Evolutionary conservation across 1,139 yeast genomes (phyloP), one percentile per base, ranked within the genome.

Genomic region (Arxiozyma telluris): DNA sequence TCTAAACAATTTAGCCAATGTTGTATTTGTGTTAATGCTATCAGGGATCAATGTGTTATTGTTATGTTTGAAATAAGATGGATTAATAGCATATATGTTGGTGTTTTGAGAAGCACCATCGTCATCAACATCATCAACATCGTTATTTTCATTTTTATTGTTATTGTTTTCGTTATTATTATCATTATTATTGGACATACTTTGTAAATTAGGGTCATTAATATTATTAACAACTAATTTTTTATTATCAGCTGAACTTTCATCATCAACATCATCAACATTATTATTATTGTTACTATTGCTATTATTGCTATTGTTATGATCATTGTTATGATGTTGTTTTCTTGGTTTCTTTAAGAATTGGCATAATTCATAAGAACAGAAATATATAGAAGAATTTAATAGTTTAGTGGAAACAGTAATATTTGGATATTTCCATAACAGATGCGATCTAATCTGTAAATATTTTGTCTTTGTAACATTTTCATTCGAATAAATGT

Each of bases 381-480:
- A 89, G 65, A 91, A 84, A 66, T 86, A 89, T 44, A 94, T 85
- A 53, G 83, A 81, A n/a, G 96, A 78, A 64, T 87, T 84, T 54
- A 89, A 74, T 53, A 91, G 71, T 57, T 81, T 82, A 12, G 91
- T 83, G 34, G 96, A 87, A 9, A 91, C 84, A 23, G 81, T 79
- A 1, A 90, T 73, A 59, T 81, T 80, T 43, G 97, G 95, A 67
- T 83, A 84, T 66, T 87, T 80, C 97, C 98, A 91, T 49, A 87
- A 75, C 83, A 94, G 77, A 61, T 91, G 94, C 51, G 94, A 84
- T 71, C 98, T 80, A 52, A 93, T 72, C 58, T 83, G 82, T 54
- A 93, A 73, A 52, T 83, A 79, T 70, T 89, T 88, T 57, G 82
- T 82, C 59, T 80, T 77, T 23, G 80, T 81, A 25, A 87, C 86